These are phyloP conservation scores for Eragrostis tef DNA, from an alignment of 202 grass and related monocot species.

Conservation along the genomic window DNA sequence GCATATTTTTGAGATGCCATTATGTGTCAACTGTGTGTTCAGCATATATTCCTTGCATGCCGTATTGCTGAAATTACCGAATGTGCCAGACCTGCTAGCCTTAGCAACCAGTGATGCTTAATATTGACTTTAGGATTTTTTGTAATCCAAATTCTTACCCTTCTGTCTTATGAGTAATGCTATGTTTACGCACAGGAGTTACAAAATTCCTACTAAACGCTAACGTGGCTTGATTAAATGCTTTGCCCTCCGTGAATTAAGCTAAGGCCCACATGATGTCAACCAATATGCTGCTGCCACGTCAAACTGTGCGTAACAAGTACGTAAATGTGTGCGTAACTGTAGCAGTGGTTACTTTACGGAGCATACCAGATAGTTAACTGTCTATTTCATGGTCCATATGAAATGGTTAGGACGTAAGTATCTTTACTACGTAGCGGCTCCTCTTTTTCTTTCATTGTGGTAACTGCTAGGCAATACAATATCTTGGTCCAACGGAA, in stretches of 20 bases:
- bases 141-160: background rate
- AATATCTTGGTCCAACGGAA: background rate
- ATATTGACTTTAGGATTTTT: background rate
- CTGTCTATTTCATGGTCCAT: background rate
- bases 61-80: slow-evolving; percentile 16
- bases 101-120: slow-evolving; percentile 26
- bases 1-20: slow-evolving; percentile 5
- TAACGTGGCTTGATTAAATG: too few species aligned
- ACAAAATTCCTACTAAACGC: too few species aligned
- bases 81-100: background rate
- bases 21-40: background rate
- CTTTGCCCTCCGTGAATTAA: too few species aligned
- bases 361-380: slow-evolving; percentile 10
- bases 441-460: slow-evolving; percentile 21
- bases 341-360: background rate
- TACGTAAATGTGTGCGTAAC: too few species aligned
- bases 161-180: slow-evolving; percentile 17
- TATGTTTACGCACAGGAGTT: too few species aligned
- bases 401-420: slow-evolving; percentile 33
- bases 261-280: too few species aligned
- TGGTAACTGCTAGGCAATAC: slow-evolving; percentile 26
- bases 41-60: slow-evolving; percentile 14
- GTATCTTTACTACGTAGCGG: slow-evolving; percentile 5
- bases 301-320: too few species aligned
- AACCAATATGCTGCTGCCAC: too few species aligned